Conservation (phyloP, 257 asterid species). For the Vinca minor region DNA sequence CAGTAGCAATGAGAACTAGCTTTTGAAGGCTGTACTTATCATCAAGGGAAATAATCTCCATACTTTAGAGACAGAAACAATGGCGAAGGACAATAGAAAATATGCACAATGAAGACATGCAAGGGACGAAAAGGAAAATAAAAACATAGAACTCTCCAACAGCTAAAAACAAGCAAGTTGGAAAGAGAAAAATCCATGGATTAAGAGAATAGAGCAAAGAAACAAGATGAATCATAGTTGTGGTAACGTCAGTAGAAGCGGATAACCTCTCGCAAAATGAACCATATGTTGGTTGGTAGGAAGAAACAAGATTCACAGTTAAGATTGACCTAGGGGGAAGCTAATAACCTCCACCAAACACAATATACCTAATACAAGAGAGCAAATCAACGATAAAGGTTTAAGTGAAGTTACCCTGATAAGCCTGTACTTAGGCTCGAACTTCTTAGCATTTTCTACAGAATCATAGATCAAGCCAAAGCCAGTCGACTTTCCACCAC, state of each 20-base stretch:
- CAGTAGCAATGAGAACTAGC: not conserved
- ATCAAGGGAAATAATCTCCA: not conserved
- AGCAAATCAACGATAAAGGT: not conserved
- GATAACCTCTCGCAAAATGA: too few relatives aligned
- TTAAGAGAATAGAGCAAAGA: too few relatives aligned
- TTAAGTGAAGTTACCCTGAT: conserved; percentile 50
- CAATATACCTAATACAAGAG: not conserved
- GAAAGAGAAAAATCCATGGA: not conserved
- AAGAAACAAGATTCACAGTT: not conserved
- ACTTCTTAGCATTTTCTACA: conserved; percentile 84
- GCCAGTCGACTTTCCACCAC: conserved; percentile 95
- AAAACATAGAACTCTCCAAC: not conserved
- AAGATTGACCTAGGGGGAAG: too few relatives aligned
- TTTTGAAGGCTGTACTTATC: too few relatives aligned
- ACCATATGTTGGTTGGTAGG: not conserved
- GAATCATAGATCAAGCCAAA: conserved; percentile 88
- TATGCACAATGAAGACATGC: not conserved
- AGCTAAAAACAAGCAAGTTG: not conserved
- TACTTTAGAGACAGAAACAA: not conserved
- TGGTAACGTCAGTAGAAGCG: too few relatives aligned
- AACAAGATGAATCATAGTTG: too few relatives aligned
- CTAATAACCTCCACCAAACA: not conserved
- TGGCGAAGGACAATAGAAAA: not conserved
- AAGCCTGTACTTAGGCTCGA: conserved; percentile 83
- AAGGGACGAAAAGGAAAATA: not conserved